These are phyloP conservation scores for Dactylellina drechsleri DNA, from an alignment of 2,329 filamentous ascomycete species.

Conservation along the genomic window DNA sequence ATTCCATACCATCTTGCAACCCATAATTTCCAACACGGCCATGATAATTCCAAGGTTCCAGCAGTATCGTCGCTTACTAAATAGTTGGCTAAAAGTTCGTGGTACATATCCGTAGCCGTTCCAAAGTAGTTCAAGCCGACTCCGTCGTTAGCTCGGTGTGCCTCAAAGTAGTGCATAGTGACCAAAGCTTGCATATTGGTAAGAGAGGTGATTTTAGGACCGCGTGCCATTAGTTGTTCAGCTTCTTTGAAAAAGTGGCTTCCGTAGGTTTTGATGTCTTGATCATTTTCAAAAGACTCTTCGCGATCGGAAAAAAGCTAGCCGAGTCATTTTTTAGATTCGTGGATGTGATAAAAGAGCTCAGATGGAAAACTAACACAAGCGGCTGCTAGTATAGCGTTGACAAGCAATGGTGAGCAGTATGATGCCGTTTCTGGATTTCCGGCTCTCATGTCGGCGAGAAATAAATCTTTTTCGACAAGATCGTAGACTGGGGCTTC, in stretches of 20 bases:
- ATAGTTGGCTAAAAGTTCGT: slow-evolving; percentile 1
- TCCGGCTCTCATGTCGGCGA: slow-evolving; percentile 34
- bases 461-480: slow-evolving; percentile 33
- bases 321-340: neutral
- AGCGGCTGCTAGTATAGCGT: slow-evolving; percentile 35
- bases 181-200: slow-evolving; percentile 42
- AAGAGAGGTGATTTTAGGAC: slow-evolving; percentile 9
- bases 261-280: slow-evolving; percentile 19
- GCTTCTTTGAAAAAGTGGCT: slow-evolving; percentile 43
- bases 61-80: neutral
- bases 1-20: slow-evolving; percentile 25
- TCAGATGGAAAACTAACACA: slow-evolving; percentile 24
- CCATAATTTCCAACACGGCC: slow-evolving; percentile 52
- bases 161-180: slow-evolving; percentile 47
- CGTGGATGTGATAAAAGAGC: neutral
- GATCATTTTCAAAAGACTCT: slow-evolving; percentile 14
- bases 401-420: slow-evolving; percentile 44
- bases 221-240: slow-evolving; percentile 17
- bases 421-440: slow-evolving; percentile 19
- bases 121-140: slow-evolving; percentile 30
- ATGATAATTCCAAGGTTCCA: slow-evolving; percentile 13
- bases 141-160: slow-evolving; percentile 27
- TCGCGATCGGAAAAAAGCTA: slow-evolving; percentile 43
- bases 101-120: slow-evolving; percentile 28
- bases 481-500: slow-evolving; percentile 43